A percentile compares a stretch with the other conserved stretches of the same genome.
Evolutionary conservation across 108 stramenopile genomes (phyloP).

Genomic region (Mayamaea pseudoterrestris): DNA sequence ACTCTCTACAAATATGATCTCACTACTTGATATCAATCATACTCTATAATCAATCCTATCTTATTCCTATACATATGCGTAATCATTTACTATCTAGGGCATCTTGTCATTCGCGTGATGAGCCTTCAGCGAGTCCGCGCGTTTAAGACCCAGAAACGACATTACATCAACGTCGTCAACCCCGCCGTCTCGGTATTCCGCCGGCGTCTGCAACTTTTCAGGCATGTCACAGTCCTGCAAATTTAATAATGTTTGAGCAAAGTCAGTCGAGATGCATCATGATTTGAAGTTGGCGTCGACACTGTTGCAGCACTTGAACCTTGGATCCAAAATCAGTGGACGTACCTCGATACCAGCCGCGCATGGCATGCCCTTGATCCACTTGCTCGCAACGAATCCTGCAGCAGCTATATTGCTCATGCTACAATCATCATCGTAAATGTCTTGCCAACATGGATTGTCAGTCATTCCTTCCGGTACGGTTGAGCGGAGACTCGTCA

Average conservation of each 20-base stretch:
- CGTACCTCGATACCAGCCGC: constrained; percentile 29
- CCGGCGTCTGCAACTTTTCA: constrained; percentile 27
- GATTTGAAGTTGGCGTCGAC: neutral
- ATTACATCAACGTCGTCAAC: constrained; percentile 35
- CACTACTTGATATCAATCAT: too few relatives aligned
- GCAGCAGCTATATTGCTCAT: constrained; percentile 34
- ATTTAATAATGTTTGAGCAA: neutral
- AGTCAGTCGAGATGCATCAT: neutral
- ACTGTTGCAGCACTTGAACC: neutral
- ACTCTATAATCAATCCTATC: too few relatives aligned
- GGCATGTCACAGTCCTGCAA: constrained; percentile 44
- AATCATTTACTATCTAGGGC: too few relatives aligned
- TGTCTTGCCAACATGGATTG: constrained; percentile 52
- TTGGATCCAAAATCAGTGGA: neutral
- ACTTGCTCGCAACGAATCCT: constrained; percentile 38
- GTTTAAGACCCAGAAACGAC: constrained; percentile 17
- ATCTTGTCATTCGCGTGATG: too few relatives aligned
- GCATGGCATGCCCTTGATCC: constrained; percentile 55
- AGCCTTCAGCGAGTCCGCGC: constrained; percentile 8
- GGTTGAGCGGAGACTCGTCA: neutral
- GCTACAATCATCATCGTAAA: constrained; percentile 48
- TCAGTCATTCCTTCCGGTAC: constrained; percentile 1
- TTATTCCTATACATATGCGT: too few relatives aligned
- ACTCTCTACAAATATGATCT: too few relatives aligned
- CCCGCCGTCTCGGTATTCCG: constrained; percentile 15